These are phyloP conservation scores for Jacaranda copaia DNA, from an alignment of 257 asterid species.

Conservation along the genomic window DNA sequence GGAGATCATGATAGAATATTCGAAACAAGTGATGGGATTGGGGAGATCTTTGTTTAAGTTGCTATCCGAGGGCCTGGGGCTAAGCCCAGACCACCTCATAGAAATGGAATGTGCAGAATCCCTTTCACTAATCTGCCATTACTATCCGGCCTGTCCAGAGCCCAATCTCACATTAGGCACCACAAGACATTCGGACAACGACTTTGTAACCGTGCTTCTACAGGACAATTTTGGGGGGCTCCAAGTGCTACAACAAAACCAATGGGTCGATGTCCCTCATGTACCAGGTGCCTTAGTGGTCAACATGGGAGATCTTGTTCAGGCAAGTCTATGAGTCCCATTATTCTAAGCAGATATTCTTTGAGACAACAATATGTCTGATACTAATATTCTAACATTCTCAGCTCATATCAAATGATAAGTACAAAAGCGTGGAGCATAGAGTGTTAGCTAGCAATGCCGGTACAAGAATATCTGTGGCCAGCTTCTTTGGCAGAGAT, in stretches of 20 bases:
- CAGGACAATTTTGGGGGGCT: slow-evolving; percentile 59
- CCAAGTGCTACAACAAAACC: slow-evolving; percentile 43
- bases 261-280: slow-evolving; percentile 50
- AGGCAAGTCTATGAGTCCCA: not conserved
- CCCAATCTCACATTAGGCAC: slow-evolving; percentile 52
- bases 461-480: slow-evolving; percentile 61
- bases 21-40: slow-evolving; percentile 39
- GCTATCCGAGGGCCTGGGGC: slow-evolving; percentile 53
- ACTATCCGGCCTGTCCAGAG: slow-evolving; percentile 64
- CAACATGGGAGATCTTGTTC: slow-evolving; percentile 39
- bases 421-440: slow-evolving; percentile 54
- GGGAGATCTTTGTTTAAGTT: slow-evolving; percentile 46
- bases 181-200: slow-evolving; percentile 46
- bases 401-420: slow-evolving; percentile 53
- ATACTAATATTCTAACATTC: not conserved
- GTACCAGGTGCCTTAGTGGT: slow-evolving; percentile 43
- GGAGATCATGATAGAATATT: slow-evolving; percentile 46
- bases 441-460: slow-evolving; percentile 47
- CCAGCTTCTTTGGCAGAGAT: slow-evolving; percentile 52
- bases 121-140: slow-evolving; percentile 40
- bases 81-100: slow-evolving; percentile 39
- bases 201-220: slow-evolving; percentile 50
- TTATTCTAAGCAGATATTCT: not conserved
- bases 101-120: slow-evolving; percentile 54
- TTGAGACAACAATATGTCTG: not conserved